Conservation (phyloP, 345 rosid species). For the Gossypium rotundifolium region DNA sequence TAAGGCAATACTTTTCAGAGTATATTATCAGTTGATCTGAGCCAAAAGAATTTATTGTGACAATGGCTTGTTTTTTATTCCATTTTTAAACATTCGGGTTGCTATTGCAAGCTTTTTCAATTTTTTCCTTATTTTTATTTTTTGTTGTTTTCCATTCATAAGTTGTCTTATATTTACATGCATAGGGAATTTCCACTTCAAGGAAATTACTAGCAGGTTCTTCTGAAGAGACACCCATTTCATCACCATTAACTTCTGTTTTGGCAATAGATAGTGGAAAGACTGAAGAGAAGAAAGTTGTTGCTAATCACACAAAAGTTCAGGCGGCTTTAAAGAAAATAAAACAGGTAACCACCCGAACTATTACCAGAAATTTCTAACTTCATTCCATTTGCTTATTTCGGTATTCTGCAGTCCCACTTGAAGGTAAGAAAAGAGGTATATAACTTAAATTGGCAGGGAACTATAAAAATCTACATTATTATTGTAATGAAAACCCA, state of each 20-base stretch:
- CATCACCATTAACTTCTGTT: slow-evolving; percentile 71
- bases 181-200: slow-evolving; percentile 71
- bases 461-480: neutral
- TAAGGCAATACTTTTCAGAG: neutral
- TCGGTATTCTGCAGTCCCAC: neutral
- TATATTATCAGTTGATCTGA: neutral
- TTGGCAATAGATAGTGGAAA: slow-evolving; percentile 49
- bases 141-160: neutral
- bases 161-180: slow-evolving; percentile 9
- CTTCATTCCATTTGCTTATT: neutral
- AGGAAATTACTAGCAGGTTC: slow-evolving; percentile 46
- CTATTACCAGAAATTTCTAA: neutral
- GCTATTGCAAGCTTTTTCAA: neutral
- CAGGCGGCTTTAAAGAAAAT: slow-evolving; percentile 85
- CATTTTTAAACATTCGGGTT: neutral
- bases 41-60: neutral
- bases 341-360: slow-evolving; percentile 49
- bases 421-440: neutral
- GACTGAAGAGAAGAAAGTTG: slow-evolving; percentile 54
- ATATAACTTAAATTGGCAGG: neutral
- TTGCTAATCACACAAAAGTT: slow-evolving; percentile 56
- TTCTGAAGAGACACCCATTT: slow-evolving; percentile 54
- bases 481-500: neutral
- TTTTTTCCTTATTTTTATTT: neutral
- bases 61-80: neutral